phyloP scores from a whole-genome alignment of 202 grass and related monocot species.

The Hordeum pubiflorum region DNA sequence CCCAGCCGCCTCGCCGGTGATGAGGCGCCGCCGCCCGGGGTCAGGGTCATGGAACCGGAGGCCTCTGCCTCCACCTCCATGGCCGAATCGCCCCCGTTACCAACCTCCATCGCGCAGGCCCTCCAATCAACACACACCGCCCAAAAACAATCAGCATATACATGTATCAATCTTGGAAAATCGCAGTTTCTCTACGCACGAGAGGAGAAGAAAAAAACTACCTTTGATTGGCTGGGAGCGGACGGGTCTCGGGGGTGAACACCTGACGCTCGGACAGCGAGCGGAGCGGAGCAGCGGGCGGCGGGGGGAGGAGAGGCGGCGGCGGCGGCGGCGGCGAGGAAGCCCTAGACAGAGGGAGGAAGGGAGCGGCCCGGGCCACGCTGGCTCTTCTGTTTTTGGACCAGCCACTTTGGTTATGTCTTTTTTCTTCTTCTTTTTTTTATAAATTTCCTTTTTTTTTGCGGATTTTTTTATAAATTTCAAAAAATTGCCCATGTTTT shows the following conservation, averaged over 20 bases:
- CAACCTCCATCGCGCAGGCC: slow-evolving; percentile 13
- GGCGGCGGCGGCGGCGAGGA: background rate
- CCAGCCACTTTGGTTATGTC: background rate
- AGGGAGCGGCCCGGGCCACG: no score
- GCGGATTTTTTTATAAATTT: background rate
- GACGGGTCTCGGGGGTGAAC: background rate
- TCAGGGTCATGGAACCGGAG: background rate
- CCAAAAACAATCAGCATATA: background rate
- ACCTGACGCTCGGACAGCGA: no score
- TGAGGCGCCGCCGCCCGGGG: background rate
- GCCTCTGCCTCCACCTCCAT: slow-evolving; percentile 40
- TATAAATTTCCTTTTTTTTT: no score
- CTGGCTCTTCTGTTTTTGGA: background rate
- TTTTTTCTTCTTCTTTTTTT: no score
- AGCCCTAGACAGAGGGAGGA: background rate
- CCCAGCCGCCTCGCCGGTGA: slow-evolving; percentile 32
- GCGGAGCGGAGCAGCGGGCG: no score
- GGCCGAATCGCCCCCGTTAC: background rate
- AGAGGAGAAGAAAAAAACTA: no score
- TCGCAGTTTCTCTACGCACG: no score
- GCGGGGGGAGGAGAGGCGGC: no score
- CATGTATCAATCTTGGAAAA: no score
- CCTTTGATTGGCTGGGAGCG: background rate
- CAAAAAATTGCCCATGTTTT: no score
- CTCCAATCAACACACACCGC: background rate